Evolutionary conservation across 2,329 filamentous ascomycete genomes (phyloP).

Genomic region (Arthrobotrys sinensis): DNA sequence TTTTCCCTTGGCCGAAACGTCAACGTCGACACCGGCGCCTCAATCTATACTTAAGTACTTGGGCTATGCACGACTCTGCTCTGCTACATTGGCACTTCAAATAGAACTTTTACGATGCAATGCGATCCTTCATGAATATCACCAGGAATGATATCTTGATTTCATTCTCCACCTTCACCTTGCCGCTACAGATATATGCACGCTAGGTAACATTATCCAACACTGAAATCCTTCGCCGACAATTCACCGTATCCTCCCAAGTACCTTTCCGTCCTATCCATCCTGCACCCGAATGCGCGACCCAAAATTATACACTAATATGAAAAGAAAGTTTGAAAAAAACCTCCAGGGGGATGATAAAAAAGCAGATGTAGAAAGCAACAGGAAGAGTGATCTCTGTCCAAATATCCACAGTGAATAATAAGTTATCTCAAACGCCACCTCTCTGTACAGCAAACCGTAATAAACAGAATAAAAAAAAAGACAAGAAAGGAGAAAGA

Average conservation of each 20-base stretch:
- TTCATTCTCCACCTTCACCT: neutral
- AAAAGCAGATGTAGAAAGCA: constrained; percentile 32
- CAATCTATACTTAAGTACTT: neutral
- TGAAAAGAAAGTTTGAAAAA: constrained; percentile 21
- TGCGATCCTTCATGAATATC: constrained; percentile 7
- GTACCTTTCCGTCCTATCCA: constrained; percentile 1
- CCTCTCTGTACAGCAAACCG: constrained; percentile 40
- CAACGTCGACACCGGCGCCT: neutral
- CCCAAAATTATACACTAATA: constrained; percentile 32
- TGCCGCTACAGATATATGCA: constrained; percentile 12
- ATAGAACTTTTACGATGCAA: neutral
- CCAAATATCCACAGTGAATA: constrained; percentile 55
- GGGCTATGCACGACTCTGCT: neutral
- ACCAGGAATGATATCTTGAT: constrained; percentile 16
- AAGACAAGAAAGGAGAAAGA: constrained; percentile 26
- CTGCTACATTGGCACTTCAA: neutral
- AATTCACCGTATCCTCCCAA: neutral
- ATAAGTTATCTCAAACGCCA: constrained; percentile 52
- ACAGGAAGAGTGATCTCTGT: constrained; percentile 38
- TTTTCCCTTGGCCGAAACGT: neutral
- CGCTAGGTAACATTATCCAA: constrained; percentile 26
- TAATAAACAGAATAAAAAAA: constrained; percentile 41
- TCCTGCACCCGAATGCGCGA: constrained; percentile 11
- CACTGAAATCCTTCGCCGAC: neutral
- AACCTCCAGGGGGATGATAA: constrained; percentile 11